phyloP scores from a whole-genome alignment of 1,139 yeast species.

The Suhomyces maxii region DNA sequence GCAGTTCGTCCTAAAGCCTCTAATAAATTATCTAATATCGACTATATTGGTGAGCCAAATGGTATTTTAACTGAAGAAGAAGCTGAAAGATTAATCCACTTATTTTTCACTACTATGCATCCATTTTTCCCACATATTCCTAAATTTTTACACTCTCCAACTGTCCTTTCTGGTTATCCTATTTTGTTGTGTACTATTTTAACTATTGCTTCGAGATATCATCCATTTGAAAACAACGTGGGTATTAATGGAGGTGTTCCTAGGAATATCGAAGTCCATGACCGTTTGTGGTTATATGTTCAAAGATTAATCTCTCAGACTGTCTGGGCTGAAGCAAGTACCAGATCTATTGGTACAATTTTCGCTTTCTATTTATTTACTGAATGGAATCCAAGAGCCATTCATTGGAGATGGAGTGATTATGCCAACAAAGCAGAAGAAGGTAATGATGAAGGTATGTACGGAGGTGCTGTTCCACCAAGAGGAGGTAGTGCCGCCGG shows the following conservation, averaged over 20 bases:
- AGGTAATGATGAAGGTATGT: constrained; percentile 15
- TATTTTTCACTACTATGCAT: constrained; percentile 77
- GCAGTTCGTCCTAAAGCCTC: constrained; percentile 57
- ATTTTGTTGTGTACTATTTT: constrained; percentile 76
- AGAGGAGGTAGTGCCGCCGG: constrained; percentile 16
- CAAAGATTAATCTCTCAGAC: constrained; percentile 82
- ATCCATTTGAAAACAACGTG: constrained; percentile 47
- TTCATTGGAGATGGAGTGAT: constrained; percentile 86
- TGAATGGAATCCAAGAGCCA: constrained; percentile 95
- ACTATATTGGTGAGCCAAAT: constrained; percentile 58
- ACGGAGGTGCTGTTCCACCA: constrained; percentile 4
- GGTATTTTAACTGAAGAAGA: constrained; percentile 67
- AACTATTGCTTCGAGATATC: constrained; percentile 77
- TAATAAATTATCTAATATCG: constrained; percentile 55
- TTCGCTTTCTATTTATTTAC: constrained; percentile 83
- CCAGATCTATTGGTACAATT: constrained; percentile 83
- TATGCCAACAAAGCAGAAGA: constrained; percentile 69
- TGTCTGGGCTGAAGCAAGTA: constrained; percentile 93
- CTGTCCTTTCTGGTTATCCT: constrained; percentile 73
- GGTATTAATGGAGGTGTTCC: constrained; percentile 33
- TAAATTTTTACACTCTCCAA: constrained; percentile 63
- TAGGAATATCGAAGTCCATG: constrained; percentile 66
- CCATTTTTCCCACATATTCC: constrained; percentile 92
- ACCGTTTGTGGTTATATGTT: constrained; percentile 78
- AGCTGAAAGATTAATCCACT: constrained; percentile 60